Percentiles rank a stretch among this genome's conserved stretches.
These are phyloP conservation scores for Carallia pectinifolia DNA, from an alignment of 345 rosid species.

Conservation along the genomic window DNA sequence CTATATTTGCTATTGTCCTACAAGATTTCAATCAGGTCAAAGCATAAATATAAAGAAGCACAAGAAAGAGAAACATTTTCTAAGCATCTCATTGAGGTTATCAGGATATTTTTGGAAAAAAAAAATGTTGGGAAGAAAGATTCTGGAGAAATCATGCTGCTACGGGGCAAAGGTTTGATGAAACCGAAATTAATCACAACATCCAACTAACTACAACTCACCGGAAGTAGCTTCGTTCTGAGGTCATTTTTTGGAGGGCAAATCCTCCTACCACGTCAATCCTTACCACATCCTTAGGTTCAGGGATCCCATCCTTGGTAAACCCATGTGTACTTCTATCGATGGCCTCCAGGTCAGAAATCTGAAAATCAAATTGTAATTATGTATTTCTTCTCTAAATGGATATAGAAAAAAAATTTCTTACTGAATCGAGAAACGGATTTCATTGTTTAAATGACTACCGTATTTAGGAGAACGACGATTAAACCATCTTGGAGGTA, in stretches of 20 bases:
- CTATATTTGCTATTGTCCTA: constrained; percentile 80
- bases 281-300: constrained; percentile 67
- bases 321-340: constrained; percentile 54
- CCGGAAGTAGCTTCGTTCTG: constrained; percentile 84
- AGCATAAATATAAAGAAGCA: background rate
- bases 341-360: constrained; percentile 57
- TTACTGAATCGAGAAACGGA: constrained; percentile 7
- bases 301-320: constrained; percentile 51
- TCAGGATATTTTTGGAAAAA: too few relatives aligned
- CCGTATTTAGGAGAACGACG: constrained; percentile 65
- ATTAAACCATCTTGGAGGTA: constrained; percentile 67
- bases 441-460: constrained; percentile 28
- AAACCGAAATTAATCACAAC: background rate
- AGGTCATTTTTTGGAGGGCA: constrained; percentile 77
- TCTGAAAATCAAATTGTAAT: constrained; percentile 40
- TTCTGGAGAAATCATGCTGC: too few relatives aligned
- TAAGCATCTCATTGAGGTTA: too few relatives aligned
- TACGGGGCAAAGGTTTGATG: background rate
- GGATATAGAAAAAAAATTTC: constrained; percentile 10
- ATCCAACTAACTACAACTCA: constrained; percentile 27
- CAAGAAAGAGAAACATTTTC: background rate
- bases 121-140: too few relatives aligned
- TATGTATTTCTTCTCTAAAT: background rate
- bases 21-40: constrained; percentile 23
- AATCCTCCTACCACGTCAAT: constrained; percentile 80